phyloP scores from a whole-genome alignment of 148 eudicot genomes.

The Tetragonia tetragonoides region DNA sequence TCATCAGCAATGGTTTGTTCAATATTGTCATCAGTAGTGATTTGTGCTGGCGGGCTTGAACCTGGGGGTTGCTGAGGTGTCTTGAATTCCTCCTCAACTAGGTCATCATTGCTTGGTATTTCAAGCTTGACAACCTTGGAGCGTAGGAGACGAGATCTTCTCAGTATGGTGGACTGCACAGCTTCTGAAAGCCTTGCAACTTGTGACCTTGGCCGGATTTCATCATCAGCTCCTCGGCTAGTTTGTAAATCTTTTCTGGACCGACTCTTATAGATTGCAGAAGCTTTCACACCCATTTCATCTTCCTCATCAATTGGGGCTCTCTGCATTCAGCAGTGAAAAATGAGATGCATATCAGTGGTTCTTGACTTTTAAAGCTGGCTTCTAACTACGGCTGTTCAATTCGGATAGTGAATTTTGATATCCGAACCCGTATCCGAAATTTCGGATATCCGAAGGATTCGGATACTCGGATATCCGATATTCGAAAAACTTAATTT shows the following conservation, averaged over 20 bases:
- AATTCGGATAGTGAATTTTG: no score
- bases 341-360: neutral
- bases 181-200: conserved; percentile 28
- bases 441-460: no score
- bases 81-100: conserved; percentile 39
- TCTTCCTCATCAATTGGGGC: conserved; percentile 54
- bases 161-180: conserved; percentile 28
- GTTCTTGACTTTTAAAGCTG: neutral
- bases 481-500: no score
- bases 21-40: no score
- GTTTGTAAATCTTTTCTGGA: conserved; percentile 24
- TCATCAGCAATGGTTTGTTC: neutral
- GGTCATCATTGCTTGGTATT: conserved; percentile 44
- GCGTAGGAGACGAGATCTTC: conserved; percentile 33
- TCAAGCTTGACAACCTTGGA: conserved; percentile 41
- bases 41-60: conserved; percentile 8
- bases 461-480: no score
- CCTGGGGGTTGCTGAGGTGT: conserved; percentile 29
- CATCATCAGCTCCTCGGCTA: conserved; percentile 15
- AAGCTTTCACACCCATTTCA: conserved; percentile 16
- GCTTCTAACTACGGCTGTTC: no score
- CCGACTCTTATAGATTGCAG: conserved; percentile 11
- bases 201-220: conserved; percentile 19
- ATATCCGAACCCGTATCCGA: no score
- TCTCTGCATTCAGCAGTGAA: conserved; percentile 37